Percentiles rank a stretch among this genome's conserved stretches.
Conservation (phyloP, 2,329 filamentous ascomycete genomes). For the Fusarium sulawesiense region DNA sequence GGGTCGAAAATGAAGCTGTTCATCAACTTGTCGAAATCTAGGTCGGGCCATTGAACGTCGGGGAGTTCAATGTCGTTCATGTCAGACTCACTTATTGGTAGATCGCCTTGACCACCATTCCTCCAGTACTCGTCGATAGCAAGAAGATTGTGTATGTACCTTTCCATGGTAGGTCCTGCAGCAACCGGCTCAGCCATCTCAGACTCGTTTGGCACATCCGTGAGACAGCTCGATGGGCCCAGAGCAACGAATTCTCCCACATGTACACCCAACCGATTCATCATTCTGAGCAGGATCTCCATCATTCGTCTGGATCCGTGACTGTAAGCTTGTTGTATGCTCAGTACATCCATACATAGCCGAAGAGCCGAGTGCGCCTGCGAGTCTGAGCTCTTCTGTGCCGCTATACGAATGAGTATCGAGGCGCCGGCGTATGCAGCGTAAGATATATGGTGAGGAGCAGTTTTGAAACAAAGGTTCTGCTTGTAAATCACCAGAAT, state of each 20-base stretch:
- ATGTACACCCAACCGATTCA: conserved; percentile 1
- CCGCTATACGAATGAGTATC: conserved; percentile 62
- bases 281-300: conserved; percentile 19
- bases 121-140: no score
- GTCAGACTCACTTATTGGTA: no score
- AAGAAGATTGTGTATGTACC: no score
- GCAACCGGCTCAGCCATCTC: no score
- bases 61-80: no score
- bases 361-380: conserved; percentile 54
- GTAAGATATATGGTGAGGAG: conserved; percentile 64
- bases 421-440: conserved; percentile 65
- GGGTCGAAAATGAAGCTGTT: not conserved
- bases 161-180: no score
- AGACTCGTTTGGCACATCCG: no score
- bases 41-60: not conserved
- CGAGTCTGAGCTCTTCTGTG: conserved; percentile 52
- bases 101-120: no score
- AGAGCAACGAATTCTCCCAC: not conserved
- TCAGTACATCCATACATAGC: conserved; percentile 57
- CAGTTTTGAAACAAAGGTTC: conserved; percentile 56
- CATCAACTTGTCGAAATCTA: conserved; percentile 17
- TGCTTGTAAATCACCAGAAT: conserved; percentile 56
- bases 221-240: no score
- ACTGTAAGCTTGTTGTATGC: conserved; percentile 56
- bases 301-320: conserved; percentile 21